Evolutionary conservation across 208 protist species (phyloP).

Genomic region (Zelonia costaricensis): DNA sequence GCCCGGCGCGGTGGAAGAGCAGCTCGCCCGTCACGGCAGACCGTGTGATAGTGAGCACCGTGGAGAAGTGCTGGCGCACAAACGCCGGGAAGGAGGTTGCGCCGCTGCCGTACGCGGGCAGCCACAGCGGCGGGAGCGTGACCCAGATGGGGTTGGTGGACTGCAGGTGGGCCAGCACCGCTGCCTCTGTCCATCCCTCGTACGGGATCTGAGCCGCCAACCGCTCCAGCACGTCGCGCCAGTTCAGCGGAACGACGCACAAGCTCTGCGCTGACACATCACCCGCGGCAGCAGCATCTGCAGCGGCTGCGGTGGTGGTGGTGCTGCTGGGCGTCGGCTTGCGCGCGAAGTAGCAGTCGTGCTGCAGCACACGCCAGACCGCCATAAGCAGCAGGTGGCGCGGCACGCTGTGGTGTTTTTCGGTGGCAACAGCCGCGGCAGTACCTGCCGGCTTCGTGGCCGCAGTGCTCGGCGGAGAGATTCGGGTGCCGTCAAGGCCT

Average conservation of each 20-base stretch:
- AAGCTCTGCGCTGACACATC: neutral
- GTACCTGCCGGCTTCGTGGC: neutral
- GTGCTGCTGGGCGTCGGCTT: neutral
- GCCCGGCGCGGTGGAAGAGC: slow-evolving; percentile 34
- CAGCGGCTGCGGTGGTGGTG: neutral
- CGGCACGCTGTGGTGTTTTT: neutral
- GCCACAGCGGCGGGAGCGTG: slow-evolving; percentile 5
- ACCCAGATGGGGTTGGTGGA: slow-evolving; percentile 21
- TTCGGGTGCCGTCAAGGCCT: too few species aligned
- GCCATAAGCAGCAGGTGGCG: neutral
- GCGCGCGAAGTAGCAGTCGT: slow-evolving; percentile 17
- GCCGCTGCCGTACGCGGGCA: slow-evolving; percentile 4
- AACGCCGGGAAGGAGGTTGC: slow-evolving; percentile 35
- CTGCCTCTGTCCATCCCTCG: slow-evolving; percentile 66
- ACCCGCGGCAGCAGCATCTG: too few species aligned
- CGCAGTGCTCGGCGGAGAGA: too few species aligned
- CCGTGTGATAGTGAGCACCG: slow-evolving; percentile 49
- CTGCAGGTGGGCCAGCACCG: slow-evolving; percentile 32
- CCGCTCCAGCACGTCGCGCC: slow-evolving; percentile 33
- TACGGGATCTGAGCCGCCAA: slow-evolving; percentile 44
- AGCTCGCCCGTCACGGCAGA: slow-evolving; percentile 52
- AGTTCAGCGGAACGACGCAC: slow-evolving; percentile 45
- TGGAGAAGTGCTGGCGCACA: slow-evolving; percentile 39
- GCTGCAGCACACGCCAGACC: slow-evolving; percentile 14
- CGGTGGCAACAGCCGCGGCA: neutral